A percentile compares a stretch with the other conserved stretches of the same genome.
Evolutionary conservation across 495 filamentous ascomycete species (phyloP).

Genomic region (Neurospora discreta): DNA sequence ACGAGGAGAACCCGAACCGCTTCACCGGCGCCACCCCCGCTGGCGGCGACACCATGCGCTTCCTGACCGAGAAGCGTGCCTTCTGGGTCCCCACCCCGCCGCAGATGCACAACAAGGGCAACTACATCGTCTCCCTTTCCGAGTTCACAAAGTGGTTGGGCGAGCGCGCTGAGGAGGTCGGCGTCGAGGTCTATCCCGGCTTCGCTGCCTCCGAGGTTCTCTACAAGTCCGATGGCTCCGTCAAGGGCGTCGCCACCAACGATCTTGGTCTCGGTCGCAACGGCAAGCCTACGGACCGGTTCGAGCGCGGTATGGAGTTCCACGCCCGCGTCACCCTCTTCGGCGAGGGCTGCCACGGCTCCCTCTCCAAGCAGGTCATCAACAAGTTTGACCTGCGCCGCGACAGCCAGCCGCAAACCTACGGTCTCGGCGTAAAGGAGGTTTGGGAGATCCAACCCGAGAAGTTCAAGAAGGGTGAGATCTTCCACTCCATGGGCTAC

Average conservation of each 20-base stretch:
- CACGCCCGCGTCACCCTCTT: constrained; percentile 90
- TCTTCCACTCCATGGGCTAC: constrained; percentile 89
- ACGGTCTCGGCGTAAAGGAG: constrained; percentile 89
- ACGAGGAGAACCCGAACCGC: constrained; percentile 70
- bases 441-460: constrained; percentile 94
- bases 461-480: constrained; percentile 79
- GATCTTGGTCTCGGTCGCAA: constrained; percentile 74
- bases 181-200: constrained; percentile 96
- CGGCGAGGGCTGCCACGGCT: constrained; percentile 92
- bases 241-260: constrained; percentile 92
- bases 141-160: constrained; percentile 91
- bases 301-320: constrained; percentile 97
- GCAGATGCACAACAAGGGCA: constrained; percentile 97
- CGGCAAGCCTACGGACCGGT: constrained; percentile 80
- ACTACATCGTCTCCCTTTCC: constrained; percentile 93
- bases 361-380: constrained; percentile 86
- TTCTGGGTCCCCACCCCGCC: constrained; percentile 80
- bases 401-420: constrained; percentile 87
- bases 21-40: constrained; percentile 81
- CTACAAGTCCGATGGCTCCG: constrained; percentile 74
- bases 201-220: constrained; percentile 92
- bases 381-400: constrained; percentile 89
- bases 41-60: constrained; percentile 78
- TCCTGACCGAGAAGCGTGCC: constrained; percentile 72
- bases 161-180: constrained; percentile 87